Percentiles rank a stretch among this genome's conserved stretches.
Evolutionary conservation across 2,329 filamentous ascomycete species (phyloP).

Genomic region (Aspergillus sclerotialis): DNA sequence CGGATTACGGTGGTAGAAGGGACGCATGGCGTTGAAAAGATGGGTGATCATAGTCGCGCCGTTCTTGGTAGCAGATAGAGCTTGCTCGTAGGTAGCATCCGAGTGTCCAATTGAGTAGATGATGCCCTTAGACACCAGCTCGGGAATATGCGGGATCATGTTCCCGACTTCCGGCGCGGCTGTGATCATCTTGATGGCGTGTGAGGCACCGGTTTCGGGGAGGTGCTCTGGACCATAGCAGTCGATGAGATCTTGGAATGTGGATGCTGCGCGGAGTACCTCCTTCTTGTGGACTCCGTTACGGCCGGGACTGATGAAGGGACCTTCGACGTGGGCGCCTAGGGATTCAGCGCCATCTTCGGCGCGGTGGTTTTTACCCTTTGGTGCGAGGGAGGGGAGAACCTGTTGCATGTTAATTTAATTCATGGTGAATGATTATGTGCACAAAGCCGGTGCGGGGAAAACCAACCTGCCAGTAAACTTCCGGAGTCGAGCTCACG

Average conservation of each 20-base stretch:
- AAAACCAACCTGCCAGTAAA: constrained; percentile 63
- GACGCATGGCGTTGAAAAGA: constrained; percentile 89
- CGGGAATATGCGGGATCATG: constrained; percentile 62
- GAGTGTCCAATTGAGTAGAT: constrained; percentile 79
- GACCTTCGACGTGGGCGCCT: constrained; percentile 85
- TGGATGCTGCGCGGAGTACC: constrained; percentile 60
- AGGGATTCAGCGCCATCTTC: constrained; percentile 74
- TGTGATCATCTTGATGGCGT: constrained; percentile 69
- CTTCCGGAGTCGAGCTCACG: constrained; percentile 64
- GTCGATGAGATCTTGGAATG: constrained; percentile 50
- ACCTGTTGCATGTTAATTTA: no score
- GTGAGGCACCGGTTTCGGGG: constrained; percentile 5
- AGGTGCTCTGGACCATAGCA: constrained; percentile 65
- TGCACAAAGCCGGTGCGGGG: no score
- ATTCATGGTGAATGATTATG: no score
- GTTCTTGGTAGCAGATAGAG: constrained; percentile 60
- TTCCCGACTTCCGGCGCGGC: constrained; percentile 73
- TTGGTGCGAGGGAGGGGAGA: constrained; percentile 70
- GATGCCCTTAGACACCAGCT: constrained; percentile 59
- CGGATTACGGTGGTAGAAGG: constrained; percentile 83
- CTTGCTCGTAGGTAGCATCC: constrained; percentile 79
- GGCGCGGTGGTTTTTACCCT: constrained; percentile 52
- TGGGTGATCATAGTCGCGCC: constrained; percentile 89
- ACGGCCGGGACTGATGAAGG: constrained; percentile 74
- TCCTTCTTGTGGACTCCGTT: constrained; percentile 78